A percentile compares a stretch with the other conserved stretches of the same genome.
Conservation (phyloP, 768 basidiomycete species). For the Megacollybia marginata region DNA sequence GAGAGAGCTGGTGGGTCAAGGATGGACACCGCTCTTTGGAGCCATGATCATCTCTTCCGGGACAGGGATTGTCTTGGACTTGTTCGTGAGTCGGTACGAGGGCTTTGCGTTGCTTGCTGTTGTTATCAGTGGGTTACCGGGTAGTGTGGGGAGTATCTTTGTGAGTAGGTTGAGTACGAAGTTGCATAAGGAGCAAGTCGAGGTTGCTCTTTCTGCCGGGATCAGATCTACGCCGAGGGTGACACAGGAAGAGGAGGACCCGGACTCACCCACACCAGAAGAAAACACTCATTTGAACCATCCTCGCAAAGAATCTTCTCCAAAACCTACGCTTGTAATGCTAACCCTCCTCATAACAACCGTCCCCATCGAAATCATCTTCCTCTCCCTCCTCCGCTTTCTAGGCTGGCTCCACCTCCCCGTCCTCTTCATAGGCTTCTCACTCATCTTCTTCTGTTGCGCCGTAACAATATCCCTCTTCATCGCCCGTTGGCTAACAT, state of each 20-base stretch:
- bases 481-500: constrained; percentile 59
- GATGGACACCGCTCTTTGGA: constrained; percentile 88
- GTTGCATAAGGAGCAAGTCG: constrained; percentile 42
- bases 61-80: constrained; percentile 87
- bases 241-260: background rate
- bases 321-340: constrained; percentile 49
- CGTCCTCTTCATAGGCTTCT: constrained; percentile 59
- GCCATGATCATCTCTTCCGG: constrained; percentile 85
- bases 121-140: constrained; percentile 85
- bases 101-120: constrained; percentile 86
- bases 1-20: constrained; percentile 65
- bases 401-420: constrained; percentile 79
- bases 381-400: constrained; percentile 54
- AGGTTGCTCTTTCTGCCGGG: background rate
- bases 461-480: constrained; percentile 68
- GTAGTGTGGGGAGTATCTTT: constrained; percentile 84
- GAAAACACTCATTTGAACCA: background rate
- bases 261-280: background rate
- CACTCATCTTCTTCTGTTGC: constrained; percentile 64
- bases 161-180: constrained; percentile 88
- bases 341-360: constrained; percentile 67
- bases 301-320: constrained; percentile 5
- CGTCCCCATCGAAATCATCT: constrained; percentile 73
- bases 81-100: constrained; percentile 79
- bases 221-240: background rate